These are phyloP conservation scores for Solanum appendiculatum DNA, from an alignment of 257 asterid species.

Conservation along the genomic window DNA sequence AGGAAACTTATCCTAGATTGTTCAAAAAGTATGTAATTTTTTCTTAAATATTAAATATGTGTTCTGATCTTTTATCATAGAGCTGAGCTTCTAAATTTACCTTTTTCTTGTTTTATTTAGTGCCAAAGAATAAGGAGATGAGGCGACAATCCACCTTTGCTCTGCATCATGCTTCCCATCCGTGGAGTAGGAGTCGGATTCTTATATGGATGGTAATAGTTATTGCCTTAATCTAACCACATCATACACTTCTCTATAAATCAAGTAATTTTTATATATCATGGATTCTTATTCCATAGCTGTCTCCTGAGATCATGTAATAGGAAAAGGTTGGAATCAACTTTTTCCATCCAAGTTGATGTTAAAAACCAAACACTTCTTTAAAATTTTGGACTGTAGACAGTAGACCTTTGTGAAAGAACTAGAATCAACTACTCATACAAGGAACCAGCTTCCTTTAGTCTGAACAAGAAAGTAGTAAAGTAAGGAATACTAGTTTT, in stretches of 20 bases:
- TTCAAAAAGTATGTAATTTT: background rate
- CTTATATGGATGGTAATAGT: slow-evolving; percentile 81
- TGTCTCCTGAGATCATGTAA: background rate
- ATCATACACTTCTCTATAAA: background rate
- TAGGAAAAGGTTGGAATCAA: too few relatives aligned
- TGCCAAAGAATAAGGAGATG: slow-evolving; percentile 54
- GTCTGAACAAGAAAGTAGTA: background rate
- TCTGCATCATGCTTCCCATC: slow-evolving; percentile 87
- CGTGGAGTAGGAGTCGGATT: slow-evolving; percentile 74
- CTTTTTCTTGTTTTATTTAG: background rate
- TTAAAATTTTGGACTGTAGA: background rate
- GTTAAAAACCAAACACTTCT: background rate
- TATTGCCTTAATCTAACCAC: background rate
- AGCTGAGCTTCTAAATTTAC: background rate
- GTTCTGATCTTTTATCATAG: background rate
- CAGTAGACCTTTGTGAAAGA: background rate
- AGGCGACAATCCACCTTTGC: slow-evolving; percentile 80
- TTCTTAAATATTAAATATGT: background rate
- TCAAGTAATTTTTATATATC: background rate
- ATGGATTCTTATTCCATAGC: background rate
- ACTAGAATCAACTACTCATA: background rate
- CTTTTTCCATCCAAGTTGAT: background rate
- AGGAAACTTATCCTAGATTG: background rate
- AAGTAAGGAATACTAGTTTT: background rate
- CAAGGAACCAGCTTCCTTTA: background rate